These are phyloP conservation scores for Daldinia grandis DNA, from an alignment of 495 filamentous ascomycete species.

Conservation along the genomic window DNA sequence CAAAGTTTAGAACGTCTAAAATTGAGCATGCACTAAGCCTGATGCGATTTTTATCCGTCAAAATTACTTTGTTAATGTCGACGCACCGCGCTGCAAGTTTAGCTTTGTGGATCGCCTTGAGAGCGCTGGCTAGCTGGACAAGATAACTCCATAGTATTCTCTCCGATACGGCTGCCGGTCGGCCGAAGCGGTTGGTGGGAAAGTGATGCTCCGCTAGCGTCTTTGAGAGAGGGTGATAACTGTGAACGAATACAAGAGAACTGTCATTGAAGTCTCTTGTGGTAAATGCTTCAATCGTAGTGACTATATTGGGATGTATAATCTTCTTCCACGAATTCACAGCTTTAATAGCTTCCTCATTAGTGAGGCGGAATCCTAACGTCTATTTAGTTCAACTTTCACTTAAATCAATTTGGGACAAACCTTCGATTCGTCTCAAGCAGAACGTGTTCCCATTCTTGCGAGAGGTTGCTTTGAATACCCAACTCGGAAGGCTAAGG, in stretches of 20 bases:
- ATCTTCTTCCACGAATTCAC: conserved; percentile 94
- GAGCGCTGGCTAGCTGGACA: conserved; percentile 86
- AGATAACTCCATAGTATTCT: conserved; percentile 89
- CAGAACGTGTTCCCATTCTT: conserved; percentile 87
- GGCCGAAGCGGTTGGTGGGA: conserved; percentile 56
- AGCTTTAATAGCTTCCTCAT: conserved; percentile 83
- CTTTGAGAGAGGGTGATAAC: conserved; percentile 91
- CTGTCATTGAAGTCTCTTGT: conserved; percentile 92
- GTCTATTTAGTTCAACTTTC: conserved; percentile 13
- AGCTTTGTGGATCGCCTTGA: conserved; percentile 83
- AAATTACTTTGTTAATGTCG: conserved; percentile 82
- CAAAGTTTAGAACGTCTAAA: conserved; percentile 84
- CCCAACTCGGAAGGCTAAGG: conserved; percentile 89
- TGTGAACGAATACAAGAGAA: conserved; percentile 91
- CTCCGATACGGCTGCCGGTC: conserved; percentile 69
- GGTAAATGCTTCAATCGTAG: conserved; percentile 91
- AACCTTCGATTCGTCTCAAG: conserved; percentile 81
- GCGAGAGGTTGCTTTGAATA: conserved; percentile 92
- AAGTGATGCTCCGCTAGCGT: conserved; percentile 89
- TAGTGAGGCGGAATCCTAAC: conserved; percentile 72
- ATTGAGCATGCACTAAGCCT: conserved; percentile 89
- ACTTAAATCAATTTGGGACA: conserved; percentile 43
- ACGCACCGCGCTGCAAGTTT: conserved; percentile 85
- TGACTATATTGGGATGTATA: conserved; percentile 81
- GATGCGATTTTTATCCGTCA: conserved; percentile 84